Conservation (phyloP, 78 protist species). For the Cavenderia fasciculata region DNA sequence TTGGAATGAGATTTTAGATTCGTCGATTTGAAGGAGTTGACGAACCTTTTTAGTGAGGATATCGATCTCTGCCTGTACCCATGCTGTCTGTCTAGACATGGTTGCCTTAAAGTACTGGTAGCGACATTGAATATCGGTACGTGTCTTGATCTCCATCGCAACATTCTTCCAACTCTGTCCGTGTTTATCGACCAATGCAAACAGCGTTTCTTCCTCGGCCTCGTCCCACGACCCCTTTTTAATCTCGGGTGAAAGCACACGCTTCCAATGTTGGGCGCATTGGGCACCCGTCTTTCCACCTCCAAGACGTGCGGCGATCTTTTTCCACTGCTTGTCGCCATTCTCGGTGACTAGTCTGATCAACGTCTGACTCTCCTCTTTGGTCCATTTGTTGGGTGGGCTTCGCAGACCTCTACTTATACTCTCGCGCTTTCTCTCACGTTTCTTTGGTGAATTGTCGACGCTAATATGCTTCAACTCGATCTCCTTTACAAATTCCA, state of each 20-base stretch:
- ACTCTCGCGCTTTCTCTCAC: constrained; percentile 54
- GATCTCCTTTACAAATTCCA: constrained; percentile 32
- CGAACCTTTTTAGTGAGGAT: constrained; percentile 21
- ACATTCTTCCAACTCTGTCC: constrained; percentile 55
- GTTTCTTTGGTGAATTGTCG: constrained; percentile 15
- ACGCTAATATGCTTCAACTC: background rate
- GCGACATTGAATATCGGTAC: constrained; percentile 56
- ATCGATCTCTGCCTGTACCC: constrained; percentile 25
- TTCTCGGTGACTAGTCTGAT: constrained; percentile 34
- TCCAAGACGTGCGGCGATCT: constrained; percentile 22
- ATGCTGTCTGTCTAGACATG: constrained; percentile 29
- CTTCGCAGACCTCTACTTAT: constrained; percentile 36
- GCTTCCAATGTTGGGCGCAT: constrained; percentile 57
- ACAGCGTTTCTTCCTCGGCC: constrained; percentile 3
- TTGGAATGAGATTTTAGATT: constrained; percentile 9
- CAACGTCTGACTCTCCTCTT: constrained; percentile 40
- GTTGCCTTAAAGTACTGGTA: constrained; percentile 57
- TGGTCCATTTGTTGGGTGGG: constrained; percentile 62
- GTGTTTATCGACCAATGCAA: constrained; percentile 8
- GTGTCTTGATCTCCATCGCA: constrained; percentile 45
- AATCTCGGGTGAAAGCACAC: constrained; percentile 31
- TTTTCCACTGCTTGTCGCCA: constrained; percentile 64
- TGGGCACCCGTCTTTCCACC: constrained; percentile 57
- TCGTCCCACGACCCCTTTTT: constrained; percentile 54
- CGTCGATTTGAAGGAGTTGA: background rate